phyloP scores from a whole-genome alignment of 179 eudicot genomes.

The Drosera spatulata region DNA sequence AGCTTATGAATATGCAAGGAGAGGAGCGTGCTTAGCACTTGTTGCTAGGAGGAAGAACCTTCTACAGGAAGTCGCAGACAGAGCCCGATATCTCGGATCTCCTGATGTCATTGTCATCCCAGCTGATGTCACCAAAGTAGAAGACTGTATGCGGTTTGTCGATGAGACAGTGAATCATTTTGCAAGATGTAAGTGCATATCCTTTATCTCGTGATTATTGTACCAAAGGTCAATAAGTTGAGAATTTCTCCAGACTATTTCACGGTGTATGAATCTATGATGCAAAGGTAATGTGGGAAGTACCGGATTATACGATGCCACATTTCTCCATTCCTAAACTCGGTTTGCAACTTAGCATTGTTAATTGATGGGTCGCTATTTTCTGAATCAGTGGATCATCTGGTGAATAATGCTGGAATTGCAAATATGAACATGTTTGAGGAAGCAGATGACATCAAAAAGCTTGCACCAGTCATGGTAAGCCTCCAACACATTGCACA shows the following conservation, averaged over 20 bases:
- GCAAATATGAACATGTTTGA: constrained; percentile 19
- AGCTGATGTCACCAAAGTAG: constrained; percentile 22
- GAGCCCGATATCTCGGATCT: constrained; percentile 16
- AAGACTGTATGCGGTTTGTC: constrained; percentile 21
- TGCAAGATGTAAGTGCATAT: constrained; percentile 19
- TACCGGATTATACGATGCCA: too few relatives aligned
- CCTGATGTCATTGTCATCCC: constrained; percentile 22
- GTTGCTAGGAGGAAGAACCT: constrained; percentile 24
- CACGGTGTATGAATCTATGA: too few relatives aligned
- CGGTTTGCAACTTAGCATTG: too few relatives aligned
- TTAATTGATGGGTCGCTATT: not conserved
- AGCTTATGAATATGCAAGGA: constrained; percentile 32
- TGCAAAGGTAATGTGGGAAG: too few relatives aligned
- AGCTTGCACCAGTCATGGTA: constrained; percentile 18
- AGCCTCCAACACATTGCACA: not conserved
- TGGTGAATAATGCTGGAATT: constrained; percentile 28
- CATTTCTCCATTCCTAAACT: too few relatives aligned
- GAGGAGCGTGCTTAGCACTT: constrained; percentile 29
- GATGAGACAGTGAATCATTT: constrained; percentile 21
- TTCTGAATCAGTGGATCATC: constrained; percentile 7
- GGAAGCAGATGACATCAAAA: constrained; percentile 6
- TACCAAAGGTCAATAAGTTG: too few relatives aligned
- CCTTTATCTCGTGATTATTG: too few relatives aligned
- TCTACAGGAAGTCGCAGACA: constrained; percentile 22
- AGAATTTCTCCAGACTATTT: too few relatives aligned